Conservation (phyloP, 23 red algal species). For the Gracilaria domingensis region DNA sequence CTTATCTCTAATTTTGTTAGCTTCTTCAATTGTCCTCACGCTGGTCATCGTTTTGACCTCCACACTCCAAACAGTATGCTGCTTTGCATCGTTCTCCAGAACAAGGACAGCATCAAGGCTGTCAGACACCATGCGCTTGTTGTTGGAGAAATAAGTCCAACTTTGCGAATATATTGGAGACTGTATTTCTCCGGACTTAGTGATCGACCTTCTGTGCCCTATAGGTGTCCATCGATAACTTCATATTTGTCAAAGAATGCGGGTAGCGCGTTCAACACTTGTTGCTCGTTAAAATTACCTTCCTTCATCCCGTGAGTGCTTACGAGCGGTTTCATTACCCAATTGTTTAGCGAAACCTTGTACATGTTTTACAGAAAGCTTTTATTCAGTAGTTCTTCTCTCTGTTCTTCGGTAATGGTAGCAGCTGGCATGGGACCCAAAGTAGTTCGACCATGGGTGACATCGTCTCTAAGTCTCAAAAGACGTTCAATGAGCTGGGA, state of each 20-base stretch:
- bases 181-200: background rate
- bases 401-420: too few species aligned
- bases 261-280: slow-evolving; percentile 22
- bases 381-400: too few species aligned
- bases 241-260: background rate
- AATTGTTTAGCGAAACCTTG: background rate
- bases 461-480: too few species aligned
- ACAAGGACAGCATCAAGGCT: slow-evolving; percentile 24
- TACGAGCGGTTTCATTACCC: slow-evolving; percentile 30
- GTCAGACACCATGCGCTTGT: slow-evolving; percentile 15
- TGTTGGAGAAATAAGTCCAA: slow-evolving; percentile 3
- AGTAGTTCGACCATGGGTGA: too few species aligned
- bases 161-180: background rate
- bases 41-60: slow-evolving; percentile 44
- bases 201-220: too few species aligned
- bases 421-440: too few species aligned
- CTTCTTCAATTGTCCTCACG: background rate
- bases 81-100: background rate
- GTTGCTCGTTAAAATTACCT: background rate
- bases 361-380: too few species aligned
- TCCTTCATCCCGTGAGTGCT: background rate
- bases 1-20: background rate
- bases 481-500: too few species aligned
- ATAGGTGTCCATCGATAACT: background rate
- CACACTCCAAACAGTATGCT: background rate